phyloP scores from a whole-genome alignment of 805 yeast genomes.

The Metschnikowia cerradonensis region DNA sequence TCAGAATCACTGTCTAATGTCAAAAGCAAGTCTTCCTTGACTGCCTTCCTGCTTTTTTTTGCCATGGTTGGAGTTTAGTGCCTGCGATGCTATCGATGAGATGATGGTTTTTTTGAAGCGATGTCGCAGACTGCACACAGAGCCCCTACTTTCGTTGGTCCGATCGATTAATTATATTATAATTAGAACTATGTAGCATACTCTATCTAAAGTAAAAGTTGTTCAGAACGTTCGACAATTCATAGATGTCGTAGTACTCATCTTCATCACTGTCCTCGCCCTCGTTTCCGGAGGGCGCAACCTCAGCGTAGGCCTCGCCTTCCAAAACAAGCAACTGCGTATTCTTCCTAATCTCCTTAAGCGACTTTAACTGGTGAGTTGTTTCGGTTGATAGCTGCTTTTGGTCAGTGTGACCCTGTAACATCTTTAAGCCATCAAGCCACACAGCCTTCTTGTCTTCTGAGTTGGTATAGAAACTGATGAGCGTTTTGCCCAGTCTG shows the following conservation, averaged over 20 bases:
- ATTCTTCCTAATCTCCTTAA: conserved; percentile 35
- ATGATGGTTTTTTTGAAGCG: conserved; percentile 4
- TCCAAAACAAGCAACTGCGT: conserved; percentile 40
- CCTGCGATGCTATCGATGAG: background rate
- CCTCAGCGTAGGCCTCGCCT: conserved; percentile 16
- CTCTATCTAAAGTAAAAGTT: conserved; percentile 22
- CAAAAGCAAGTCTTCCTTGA: conserved; percentile 53
- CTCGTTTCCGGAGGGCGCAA: conserved; percentile 15
- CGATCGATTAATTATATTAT: background rate
- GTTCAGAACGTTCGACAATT: conserved; percentile 22
- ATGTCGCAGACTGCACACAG: background rate
- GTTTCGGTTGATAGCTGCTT: conserved; percentile 37
- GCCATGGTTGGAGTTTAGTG: conserved; percentile 11
- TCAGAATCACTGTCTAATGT: conserved; percentile 81
- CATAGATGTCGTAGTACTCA: conserved; percentile 27
- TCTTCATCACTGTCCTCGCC: conserved; percentile 21
- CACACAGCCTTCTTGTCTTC: conserved; percentile 65
- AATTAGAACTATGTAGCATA: background rate
- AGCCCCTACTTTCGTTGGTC: no score
- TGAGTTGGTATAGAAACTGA: conserved; percentile 68
- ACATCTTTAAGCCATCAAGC: conserved; percentile 70
- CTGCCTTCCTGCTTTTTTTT: conserved; percentile 11
- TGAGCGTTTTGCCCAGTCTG: conserved; percentile 38
- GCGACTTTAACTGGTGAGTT: conserved; percentile 29
- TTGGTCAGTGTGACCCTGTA: conserved; percentile 30